Conservation (phyloP, 768 basidiomycete species). For the Lactifluus echinatus region DNA sequence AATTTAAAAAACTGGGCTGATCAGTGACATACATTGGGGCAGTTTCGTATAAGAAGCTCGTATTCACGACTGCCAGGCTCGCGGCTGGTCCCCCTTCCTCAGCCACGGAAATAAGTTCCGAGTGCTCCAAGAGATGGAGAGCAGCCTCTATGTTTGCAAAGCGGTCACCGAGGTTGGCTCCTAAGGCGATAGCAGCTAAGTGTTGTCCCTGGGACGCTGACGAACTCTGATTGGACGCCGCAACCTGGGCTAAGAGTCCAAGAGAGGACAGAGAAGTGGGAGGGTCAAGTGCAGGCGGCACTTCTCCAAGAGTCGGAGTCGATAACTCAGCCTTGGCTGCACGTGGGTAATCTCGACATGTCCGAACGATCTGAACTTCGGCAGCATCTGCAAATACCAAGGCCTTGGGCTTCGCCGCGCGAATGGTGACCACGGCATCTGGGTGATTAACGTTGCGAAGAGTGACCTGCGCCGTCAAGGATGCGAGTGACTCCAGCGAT, state of each 20-base stretch:
- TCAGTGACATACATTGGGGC: conserved; percentile 93
- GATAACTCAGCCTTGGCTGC: background rate
- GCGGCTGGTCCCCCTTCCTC: conserved; percentile 24
- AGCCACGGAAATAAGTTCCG: conserved; percentile 23
- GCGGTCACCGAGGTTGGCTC: conserved; percentile 86
- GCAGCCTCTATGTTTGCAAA: conserved; percentile 77
- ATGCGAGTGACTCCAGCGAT: conserved; percentile 72
- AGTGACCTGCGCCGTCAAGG: conserved; percentile 52
- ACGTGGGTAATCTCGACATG: conserved; percentile 30
- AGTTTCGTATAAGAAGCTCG: conserved; percentile 89
- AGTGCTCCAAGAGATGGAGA: conserved; percentile 59
- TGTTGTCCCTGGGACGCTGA: conserved; percentile 18
- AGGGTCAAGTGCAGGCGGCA: conserved; percentile 3
- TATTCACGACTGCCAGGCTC: conserved; percentile 47
- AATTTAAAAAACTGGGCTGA: conserved; percentile 84
- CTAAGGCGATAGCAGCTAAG: conserved; percentile 65
- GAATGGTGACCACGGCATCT: conserved; percentile 36
- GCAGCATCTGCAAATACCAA: conserved; percentile 58
- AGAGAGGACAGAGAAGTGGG: background rate
- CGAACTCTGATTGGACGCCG: background rate
- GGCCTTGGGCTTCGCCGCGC: conserved; percentile 65
- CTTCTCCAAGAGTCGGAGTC: background rate
- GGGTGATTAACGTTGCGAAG: conserved; percentile 28
- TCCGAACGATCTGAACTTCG: conserved; percentile 51
- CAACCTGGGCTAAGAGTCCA: background rate